Evolutionary conservation across 75 land plant species (phyloP).

Genomic region (Cryptomeria japonica): DNA sequence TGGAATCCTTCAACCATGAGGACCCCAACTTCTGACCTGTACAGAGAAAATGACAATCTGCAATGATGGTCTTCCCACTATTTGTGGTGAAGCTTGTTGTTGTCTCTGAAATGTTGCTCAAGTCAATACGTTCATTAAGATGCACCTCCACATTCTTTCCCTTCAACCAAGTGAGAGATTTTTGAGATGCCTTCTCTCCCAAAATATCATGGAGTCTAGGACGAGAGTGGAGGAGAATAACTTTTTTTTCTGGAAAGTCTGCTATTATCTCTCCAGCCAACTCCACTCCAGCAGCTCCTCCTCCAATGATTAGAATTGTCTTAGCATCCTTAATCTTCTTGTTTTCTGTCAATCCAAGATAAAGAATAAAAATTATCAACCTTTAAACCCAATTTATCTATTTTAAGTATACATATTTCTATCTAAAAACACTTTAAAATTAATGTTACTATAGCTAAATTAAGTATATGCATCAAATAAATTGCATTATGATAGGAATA

Average conservation of each 20-base stretch:
- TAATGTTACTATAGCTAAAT: not conserved
- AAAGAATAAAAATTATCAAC: too few species aligned
- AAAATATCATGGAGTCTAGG: conserved; percentile 65
- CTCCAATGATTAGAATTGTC: conserved; percentile 70
- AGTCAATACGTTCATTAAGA: too few species aligned
- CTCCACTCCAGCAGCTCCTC: conserved; percentile 68
- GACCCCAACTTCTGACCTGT: conserved; percentile 52
- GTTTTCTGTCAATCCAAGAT: conserved; percentile 11
- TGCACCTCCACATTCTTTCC: conserved; percentile 66
- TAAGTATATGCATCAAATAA: too few species aligned
- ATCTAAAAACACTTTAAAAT: too few species aligned
- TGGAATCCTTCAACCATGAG: conserved; percentile 58
- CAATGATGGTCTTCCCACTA: too few species aligned
- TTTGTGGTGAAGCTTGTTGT: too few species aligned
- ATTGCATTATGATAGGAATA: not conserved
- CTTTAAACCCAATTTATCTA: too few species aligned
- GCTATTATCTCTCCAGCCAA: too few species aligned
- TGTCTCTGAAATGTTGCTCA: too few species aligned
- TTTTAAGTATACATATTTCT: too few species aligned
- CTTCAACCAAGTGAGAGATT: conserved; percentile 62
- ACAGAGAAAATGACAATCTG: conserved; percentile 20
- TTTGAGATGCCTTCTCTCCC: conserved; percentile 63
- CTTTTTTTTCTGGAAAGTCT: too few species aligned
- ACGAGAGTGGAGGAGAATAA: conserved; percentile 51
- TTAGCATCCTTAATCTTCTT: conserved; percentile 1